Conservation (phyloP, 257 asterid genomes). For the Petunia secreta region DNA sequence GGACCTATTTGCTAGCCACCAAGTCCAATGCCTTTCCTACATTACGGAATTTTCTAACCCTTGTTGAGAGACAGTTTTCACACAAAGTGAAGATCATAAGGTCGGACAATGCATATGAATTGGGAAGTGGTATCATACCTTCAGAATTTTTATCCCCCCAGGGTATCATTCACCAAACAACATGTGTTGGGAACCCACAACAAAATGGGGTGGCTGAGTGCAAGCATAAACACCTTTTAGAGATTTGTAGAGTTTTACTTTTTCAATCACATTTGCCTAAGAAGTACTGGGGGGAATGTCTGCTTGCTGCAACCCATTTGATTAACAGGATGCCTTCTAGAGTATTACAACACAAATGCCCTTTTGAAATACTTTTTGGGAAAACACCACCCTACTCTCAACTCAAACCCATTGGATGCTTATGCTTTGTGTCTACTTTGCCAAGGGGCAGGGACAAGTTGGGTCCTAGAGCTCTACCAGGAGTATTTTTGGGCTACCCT, state of each 20-base stretch:
- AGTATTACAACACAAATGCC: background rate
- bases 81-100: too few species aligned
- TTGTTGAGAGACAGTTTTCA: too few species aligned
- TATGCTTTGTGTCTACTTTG: background rate
- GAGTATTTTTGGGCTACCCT: slow-evolving; percentile 1
- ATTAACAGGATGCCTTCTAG: background rate
- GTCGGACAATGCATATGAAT: too few species aligned
- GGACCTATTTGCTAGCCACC: too few species aligned
- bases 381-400: background rate
- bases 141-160: background rate
- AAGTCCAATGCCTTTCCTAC: background rate
- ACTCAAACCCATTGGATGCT: background rate
- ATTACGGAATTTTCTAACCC: background rate
- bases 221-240: too few species aligned
- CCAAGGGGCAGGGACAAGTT: background rate
- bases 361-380: background rate
- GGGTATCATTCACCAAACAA: background rate
- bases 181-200: background rate
- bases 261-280: too few species aligned
- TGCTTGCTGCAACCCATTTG: too few species aligned
- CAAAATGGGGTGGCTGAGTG: background rate
- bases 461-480: background rate
- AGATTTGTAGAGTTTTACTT: background rate
- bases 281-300: too few species aligned
- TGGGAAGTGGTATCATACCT: too few species aligned